Evolutionary conservation across 139 green algal species (phyloP), one percentile per base, ranked within the genome.

Genomic region (Volvox africanus): DNA sequence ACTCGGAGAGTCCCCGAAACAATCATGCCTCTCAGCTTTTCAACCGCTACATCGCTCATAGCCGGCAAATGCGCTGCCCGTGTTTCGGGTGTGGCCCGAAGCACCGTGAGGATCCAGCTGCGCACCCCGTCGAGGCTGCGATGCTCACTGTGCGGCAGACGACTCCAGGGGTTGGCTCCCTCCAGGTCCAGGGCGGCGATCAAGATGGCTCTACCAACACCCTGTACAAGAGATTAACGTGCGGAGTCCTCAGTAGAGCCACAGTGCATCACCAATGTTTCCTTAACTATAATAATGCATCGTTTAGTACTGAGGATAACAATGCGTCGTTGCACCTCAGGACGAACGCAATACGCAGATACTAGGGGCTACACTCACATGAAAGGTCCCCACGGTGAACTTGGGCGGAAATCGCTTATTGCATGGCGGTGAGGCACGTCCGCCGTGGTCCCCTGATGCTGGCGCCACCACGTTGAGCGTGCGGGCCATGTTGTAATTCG

Each of bases 81-180:
- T 9, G 80, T 88, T 32, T 91, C 91, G n/a, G 86, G 32, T 19
- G 86, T 33, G 3, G 91, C 80, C 11, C 89, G 71, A 30, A 90
- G 73, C 61, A 79, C 62, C 61, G 87, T 82, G 1, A 89, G 62
- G 75, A 95, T 50, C 93, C 93, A 96, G 36, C 55, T 37, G 28
- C 86, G 65, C 2, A 94, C 50, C 28, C 88, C 91, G n/a, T 95
- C 79, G 80, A 94, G 65, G 61, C 30, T 92, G 62, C 91, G 86
- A 86, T 94, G 89, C 87, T 94, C 89, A 32, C 86, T 89, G 91
- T 86, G 84, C 17, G 92, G 94, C 83, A 96, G 89, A 28, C 94
- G 89, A 73, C 82, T 93, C 93, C 92, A 95, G 20, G 95, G 95
- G 88, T 97, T 97, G 65, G 50, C 67, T 32, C 88, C 89, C 69